Percentiles rank a stretch among this genome's conserved stretches.
Conservation (phyloP, 1,284 basidiomycete species). For the Fistulinella cinereoalba region DNA sequence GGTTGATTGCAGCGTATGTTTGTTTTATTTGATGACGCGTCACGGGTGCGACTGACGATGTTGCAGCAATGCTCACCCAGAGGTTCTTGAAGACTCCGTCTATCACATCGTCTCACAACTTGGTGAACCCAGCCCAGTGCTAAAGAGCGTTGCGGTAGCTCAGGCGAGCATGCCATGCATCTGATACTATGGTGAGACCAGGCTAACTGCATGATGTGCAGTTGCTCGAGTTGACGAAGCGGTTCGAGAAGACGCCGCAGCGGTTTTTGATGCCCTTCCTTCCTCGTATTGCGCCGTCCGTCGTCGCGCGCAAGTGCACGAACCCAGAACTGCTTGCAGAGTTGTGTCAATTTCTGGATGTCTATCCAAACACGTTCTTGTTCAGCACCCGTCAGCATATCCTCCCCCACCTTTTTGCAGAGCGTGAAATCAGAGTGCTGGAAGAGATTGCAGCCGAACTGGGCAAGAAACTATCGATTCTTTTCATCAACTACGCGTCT, state of each 20-base stretch:
- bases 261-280: constrained; percentile 70
- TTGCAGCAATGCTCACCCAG: constrained; percentile 47
- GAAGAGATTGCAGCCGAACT: constrained; percentile 45
- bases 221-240: constrained; percentile 59
- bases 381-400: constrained; percentile 62
- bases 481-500: constrained; percentile 63
- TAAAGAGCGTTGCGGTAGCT: constrained; percentile 67
- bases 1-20: constrained; percentile 61
- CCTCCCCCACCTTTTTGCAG: constrained; percentile 70
- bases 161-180: constrained; percentile 40
- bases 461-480: constrained; percentile 43
- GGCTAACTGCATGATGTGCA: constrained; percentile 33
- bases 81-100: constrained; percentile 59
- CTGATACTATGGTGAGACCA: constrained; percentile 2
- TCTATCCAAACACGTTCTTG: constrained; percentile 62
- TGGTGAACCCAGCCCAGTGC: constrained; percentile 60
- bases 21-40: not conserved
- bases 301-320: constrained; percentile 57
- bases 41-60: constrained; percentile 1
- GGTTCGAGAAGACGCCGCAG: constrained; percentile 66
- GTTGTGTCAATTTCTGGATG: constrained; percentile 59
- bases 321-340: constrained; percentile 62
- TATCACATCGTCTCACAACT: constrained; percentile 69
- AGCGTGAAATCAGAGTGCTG: constrained; percentile 53
- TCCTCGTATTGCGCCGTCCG: constrained; percentile 62